phyloP scores from a whole-genome alignment of 164 flowering plant species.

The Sextonia rubra region DNA sequence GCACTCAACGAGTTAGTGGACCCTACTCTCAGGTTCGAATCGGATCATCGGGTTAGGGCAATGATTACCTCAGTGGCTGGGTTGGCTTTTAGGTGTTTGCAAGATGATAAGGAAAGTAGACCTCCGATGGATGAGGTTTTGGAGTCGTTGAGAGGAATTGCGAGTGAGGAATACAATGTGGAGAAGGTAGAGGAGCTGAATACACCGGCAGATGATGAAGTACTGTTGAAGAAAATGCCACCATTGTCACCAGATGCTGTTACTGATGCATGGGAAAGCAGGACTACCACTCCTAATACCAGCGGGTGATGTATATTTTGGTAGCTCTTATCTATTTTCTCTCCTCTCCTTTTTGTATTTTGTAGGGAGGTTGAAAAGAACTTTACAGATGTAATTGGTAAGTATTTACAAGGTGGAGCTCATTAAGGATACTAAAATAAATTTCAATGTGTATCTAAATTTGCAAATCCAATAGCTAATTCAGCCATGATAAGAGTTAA shows the following conservation, averaged over 20 bases:
- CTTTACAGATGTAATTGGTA: no score
- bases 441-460: no score
- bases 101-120: slow-evolving; percentile 58
- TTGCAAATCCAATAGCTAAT: no score
- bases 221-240: slow-evolving; percentile 29
- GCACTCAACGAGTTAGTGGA: slow-evolving; percentile 59
- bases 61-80: slow-evolving; percentile 54
- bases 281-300: slow-evolving; percentile 14
- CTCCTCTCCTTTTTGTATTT: no score
- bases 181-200: slow-evolving; percentile 33
- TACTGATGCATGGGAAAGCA: slow-evolving; percentile 30
- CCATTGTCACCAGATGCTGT: slow-evolving; percentile 43
- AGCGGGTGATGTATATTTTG: slow-evolving; percentile 7
- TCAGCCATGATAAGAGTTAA: no score
- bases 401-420: no score
- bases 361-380: background rate
- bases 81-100: slow-evolving; percentile 67
- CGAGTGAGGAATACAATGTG: slow-evolving; percentile 16
- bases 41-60: slow-evolving; percentile 31
- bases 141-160: slow-evolving; percentile 30
- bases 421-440: no score
- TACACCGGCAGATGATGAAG: slow-evolving; percentile 28
- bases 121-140: slow-evolving; percentile 73
- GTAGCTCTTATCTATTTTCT: no score
- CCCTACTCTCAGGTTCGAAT: slow-evolving; percentile 47